Evolutionary conservation across 106 monocot species (phyloP).

Genomic region (Xerophyta viscosa): DNA sequence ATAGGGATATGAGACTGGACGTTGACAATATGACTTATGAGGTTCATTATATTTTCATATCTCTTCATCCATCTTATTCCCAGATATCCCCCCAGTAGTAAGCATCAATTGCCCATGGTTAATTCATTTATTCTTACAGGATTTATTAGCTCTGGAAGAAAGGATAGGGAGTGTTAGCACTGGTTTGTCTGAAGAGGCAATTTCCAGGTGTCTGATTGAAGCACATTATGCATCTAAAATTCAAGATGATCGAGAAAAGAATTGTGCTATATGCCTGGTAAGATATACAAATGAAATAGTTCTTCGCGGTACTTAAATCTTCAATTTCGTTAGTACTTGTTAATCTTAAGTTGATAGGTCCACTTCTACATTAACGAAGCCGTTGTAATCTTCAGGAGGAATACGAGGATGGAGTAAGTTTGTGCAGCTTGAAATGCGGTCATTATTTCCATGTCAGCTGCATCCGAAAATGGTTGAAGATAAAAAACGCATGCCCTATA

Average conservation of each 20-base stretch:
- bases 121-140: constrained; percentile 21
- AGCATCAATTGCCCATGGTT: too few species aligned
- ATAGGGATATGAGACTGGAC: constrained; percentile 55
- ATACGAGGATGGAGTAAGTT: constrained; percentile 32
- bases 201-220: constrained; percentile 31
- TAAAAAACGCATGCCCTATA: constrained; percentile 71
- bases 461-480: constrained; percentile 60
- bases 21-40: constrained; percentile 64
- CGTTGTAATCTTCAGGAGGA: constrained; percentile 34
- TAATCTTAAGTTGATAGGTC: too few species aligned
- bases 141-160: constrained; percentile 66
- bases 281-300: not conserved
- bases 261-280: constrained; percentile 67
- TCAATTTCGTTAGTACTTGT: not conserved
- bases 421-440: constrained; percentile 53
- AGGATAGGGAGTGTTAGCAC: constrained; percentile 62
- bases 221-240: constrained; percentile 8
- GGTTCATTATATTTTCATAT: too few species aligned
- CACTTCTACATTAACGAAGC: too few species aligned
- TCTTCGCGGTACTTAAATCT: too few species aligned
- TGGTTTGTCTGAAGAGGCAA: constrained; percentile 40
- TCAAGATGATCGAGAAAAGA: constrained; percentile 8
- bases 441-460: constrained; percentile 61
- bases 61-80: too few species aligned
- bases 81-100: too few species aligned